These are phyloP conservation scores for Alternaria alternata DNA, from an alignment of 2,329 filamentous ascomycete species.

Conservation along the genomic window DNA sequence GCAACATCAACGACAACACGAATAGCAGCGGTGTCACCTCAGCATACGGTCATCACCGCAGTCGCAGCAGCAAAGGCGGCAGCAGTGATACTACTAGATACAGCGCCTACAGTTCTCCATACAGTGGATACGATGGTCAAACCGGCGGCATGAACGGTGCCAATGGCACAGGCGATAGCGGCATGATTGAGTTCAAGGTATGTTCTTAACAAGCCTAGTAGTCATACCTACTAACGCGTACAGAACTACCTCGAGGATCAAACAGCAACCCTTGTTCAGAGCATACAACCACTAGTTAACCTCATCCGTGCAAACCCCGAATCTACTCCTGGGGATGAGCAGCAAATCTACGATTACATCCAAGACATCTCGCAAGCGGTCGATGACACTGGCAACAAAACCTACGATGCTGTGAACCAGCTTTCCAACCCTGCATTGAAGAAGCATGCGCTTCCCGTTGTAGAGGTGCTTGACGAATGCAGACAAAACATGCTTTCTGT, in stretches of 20 bases:
- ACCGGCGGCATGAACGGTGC: slow-evolving; percentile 39
- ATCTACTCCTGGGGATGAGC: slow-evolving; percentile 42
- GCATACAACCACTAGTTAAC: slow-evolving; percentile 80
- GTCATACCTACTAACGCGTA: slow-evolving; percentile 19
- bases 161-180: slow-evolving; percentile 36
- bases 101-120: slow-evolving; percentile 48
- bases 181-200: slow-evolving; percentile 69
- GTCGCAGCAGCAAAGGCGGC: slow-evolving; percentile 48
- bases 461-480: slow-evolving; percentile 68
- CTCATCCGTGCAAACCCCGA: slow-evolving; percentile 63
- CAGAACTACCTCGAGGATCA: slow-evolving; percentile 84
- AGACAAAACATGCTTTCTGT: slow-evolving; percentile 70
- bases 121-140: slow-evolving; percentile 47
- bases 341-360: slow-evolving; percentile 72
- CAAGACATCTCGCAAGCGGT: slow-evolving; percentile 75
- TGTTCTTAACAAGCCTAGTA: slow-evolving; percentile 24
- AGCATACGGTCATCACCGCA: slow-evolving; percentile 28
- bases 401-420: slow-evolving; percentile 60
- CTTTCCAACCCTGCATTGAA: slow-evolving; percentile 61
- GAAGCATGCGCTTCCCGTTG: slow-evolving; percentile 60
- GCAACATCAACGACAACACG: slow-evolving; percentile 29
- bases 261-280: slow-evolving; percentile 78
- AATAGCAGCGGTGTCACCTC: slow-evolving; percentile 20
- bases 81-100: slow-evolving; percentile 48
- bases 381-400: slow-evolving; percentile 72